A percentile compares a stretch with the other conserved stretches of the same genome.
Conservation (phyloP, 176 grass and related monocot genomes). For the Oryza meridionalis region DNA sequence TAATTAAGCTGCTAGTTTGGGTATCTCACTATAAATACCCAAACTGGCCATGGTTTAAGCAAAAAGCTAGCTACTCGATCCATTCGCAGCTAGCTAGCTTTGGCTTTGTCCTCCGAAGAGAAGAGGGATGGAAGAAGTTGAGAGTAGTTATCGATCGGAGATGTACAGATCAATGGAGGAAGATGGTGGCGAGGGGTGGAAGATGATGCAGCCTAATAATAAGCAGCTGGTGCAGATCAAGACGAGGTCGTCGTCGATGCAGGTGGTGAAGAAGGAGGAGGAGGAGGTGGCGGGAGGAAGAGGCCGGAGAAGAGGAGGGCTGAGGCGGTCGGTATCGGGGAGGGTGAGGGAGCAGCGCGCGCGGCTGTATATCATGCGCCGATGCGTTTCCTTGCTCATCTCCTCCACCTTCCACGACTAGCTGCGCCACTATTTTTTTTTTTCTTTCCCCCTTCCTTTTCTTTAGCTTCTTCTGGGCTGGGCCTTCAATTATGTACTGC, state of each 20-base stretch:
- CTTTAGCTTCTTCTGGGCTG: too few relatives aligned
- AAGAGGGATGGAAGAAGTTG: background rate
- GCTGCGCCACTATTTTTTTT: too few relatives aligned
- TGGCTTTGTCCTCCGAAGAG: too few relatives aligned
- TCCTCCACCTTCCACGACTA: too few relatives aligned
- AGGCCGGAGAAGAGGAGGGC: background rate
- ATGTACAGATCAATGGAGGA: background rate
- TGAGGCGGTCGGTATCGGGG: slow-evolving; percentile 17
- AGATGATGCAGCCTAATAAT: background rate
- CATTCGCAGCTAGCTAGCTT: background rate
- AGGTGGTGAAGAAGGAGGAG: slow-evolving; percentile 34
- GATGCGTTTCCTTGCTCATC: slow-evolving; percentile 59
- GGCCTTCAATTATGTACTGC: too few relatives aligned
- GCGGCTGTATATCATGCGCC: slow-evolving; percentile 62
- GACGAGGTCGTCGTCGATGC: slow-evolving; percentile 10
- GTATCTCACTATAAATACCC: background rate
- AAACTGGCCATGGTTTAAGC: too few relatives aligned
- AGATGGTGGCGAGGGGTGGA: background rate
- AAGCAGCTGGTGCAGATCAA: background rate
- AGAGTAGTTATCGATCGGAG: background rate
- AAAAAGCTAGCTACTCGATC: background rate
- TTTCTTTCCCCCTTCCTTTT: too few relatives aligned
- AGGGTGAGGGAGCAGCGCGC: slow-evolving; percentile 55
- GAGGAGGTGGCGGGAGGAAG: background rate
- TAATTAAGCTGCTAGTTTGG: too few relatives aligned